A percentile compares a stretch with the other conserved stretches of the same genome.
Conservation (phyloP, 2,329 filamentous ascomycete species). For the Ophiocordyceps unilateralis region DNA sequence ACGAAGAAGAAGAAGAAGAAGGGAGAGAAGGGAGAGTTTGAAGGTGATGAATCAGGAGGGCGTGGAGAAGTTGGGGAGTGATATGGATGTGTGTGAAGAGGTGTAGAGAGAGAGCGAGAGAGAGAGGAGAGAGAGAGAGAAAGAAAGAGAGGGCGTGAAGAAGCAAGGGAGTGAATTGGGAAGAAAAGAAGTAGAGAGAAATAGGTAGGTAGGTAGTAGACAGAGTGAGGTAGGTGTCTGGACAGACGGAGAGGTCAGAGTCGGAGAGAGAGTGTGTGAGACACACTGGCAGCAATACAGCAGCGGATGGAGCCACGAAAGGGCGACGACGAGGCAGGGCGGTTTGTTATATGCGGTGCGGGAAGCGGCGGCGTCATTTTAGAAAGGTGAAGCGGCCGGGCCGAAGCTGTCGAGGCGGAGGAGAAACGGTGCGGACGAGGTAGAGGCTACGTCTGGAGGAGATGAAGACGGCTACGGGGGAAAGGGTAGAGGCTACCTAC, state of each 20-base stretch:
- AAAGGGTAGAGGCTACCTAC: no score
- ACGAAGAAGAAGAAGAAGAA: not conserved
- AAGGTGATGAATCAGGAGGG: not conserved
- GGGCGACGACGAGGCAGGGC: not conserved
- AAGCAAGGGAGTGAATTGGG: no score
- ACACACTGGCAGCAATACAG: not conserved
- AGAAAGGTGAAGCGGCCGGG: not conserved
- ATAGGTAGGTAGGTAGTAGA: no score
- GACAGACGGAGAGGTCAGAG: not conserved
- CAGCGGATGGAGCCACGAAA: not conserved
- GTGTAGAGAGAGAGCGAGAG: no score
- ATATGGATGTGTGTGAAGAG: no score
- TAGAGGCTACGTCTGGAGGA: no score
- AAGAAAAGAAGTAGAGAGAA: no score
- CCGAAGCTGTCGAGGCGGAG: not conserved
- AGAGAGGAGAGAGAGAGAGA: not conserved
- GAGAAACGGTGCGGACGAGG: not conserved
- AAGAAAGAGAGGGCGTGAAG: not conserved
- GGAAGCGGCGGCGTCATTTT: not conserved
- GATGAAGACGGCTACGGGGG: not conserved
- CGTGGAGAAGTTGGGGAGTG: not conserved
- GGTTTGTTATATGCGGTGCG: not conserved
- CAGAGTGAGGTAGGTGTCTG: no score
- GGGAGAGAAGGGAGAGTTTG: not conserved
- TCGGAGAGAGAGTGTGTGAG: not conserved